A percentile compares a stretch with the other conserved stretches of the same genome.
These are phyloP conservation scores for Pelargonium fulgidum DNA, from an alignment of 441 rosid genomes.

Conservation along the genomic window DNA sequence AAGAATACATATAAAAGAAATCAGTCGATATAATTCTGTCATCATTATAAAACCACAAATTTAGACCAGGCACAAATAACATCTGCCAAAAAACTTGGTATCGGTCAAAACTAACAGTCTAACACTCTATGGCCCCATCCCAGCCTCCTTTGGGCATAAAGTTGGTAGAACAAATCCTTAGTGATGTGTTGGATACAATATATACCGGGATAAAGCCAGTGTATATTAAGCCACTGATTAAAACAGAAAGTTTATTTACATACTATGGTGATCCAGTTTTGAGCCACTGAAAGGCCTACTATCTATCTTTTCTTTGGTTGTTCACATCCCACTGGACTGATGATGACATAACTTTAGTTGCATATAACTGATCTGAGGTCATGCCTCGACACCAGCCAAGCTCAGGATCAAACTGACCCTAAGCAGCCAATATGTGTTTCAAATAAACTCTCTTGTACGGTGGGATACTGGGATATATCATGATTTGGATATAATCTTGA, in stretches of 20 bases:
- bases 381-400: neutral
- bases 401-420: constrained; percentile 7
- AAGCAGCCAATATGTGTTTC: neutral
- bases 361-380: neutral
- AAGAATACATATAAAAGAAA: neutral
- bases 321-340: neutral
- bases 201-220: neutral
- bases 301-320: constrained; percentile 4
- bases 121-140: neutral
- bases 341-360: neutral
- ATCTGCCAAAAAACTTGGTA: neutral
- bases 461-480: neutral
- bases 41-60: neutral
- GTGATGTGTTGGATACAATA: neutral
- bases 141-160: neutral
- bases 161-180: neutral
- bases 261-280: neutral
- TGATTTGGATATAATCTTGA: neutral
- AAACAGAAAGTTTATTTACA: neutral
- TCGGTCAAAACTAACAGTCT: neutral
- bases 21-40: neutral
- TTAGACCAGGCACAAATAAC: neutral
- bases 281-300: neutral
- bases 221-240: neutral
- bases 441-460: neutral